Percentiles rank a stretch among this genome's conserved stretches.
These are phyloP conservation scores for Neospora caninum DNA, from an alignment of 169 alveolate species.

Conservation along the genomic window DNA sequence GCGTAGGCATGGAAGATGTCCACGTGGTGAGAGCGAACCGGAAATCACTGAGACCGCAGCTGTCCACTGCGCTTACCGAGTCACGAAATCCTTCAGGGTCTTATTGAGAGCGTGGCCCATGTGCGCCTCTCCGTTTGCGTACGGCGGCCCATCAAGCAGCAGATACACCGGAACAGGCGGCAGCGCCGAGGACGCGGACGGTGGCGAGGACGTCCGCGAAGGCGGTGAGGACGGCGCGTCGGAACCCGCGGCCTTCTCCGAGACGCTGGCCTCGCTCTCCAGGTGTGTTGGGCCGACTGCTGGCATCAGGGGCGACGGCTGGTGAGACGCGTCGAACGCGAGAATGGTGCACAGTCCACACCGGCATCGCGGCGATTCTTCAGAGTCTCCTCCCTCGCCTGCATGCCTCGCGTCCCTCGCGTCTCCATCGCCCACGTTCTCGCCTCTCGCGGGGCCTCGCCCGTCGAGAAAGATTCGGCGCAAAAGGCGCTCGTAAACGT, in stretches of 20 bases:
- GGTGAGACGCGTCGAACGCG: not conserved
- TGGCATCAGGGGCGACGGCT: slow-evolving; percentile 27
- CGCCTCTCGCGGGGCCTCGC: not conserved
- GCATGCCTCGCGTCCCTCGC: not conserved
- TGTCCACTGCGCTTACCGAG: slow-evolving; percentile 60
- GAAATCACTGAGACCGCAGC: not conserved
- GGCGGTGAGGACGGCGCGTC: not conserved
- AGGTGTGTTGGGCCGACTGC: not conserved
- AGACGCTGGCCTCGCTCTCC: not conserved
- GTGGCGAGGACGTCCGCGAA: not conserved
- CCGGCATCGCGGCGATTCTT: not conserved
- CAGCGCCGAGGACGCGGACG: not conserved
- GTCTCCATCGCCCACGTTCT: not conserved
- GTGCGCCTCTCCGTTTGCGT: slow-evolving; percentile 88
- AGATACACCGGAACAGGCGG: not conserved
- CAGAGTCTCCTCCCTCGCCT: not conserved
- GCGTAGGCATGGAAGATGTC: too few species aligned
- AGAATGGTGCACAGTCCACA: slow-evolving; percentile 3
- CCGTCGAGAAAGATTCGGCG: slow-evolving; percentile 39
- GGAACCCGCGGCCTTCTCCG: not conserved
- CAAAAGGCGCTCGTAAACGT: slow-evolving; percentile 54
- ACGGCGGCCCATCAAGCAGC: slow-evolving; percentile 90
- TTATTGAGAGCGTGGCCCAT: slow-evolving; percentile 89
- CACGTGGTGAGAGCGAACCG: not conserved
- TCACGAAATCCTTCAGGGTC: slow-evolving; percentile 84